Percentiles rank a stretch among this genome's conserved stretches.
Evolutionary conservation across 495 filamentous ascomycete species (phyloP).

Genomic region (Talaromyces stipitatus): DNA sequence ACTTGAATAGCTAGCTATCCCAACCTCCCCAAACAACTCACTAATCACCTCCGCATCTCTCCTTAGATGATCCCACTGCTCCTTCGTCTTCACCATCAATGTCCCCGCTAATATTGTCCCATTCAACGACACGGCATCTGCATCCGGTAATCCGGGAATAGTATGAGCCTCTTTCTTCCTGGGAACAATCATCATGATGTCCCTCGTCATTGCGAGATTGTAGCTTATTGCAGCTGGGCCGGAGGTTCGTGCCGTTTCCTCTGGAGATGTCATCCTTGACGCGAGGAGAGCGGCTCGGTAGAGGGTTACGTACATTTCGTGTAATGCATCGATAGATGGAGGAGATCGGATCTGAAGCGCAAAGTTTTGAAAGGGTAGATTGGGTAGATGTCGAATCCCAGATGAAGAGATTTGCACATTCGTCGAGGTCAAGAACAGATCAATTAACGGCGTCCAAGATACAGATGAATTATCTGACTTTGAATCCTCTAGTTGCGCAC

Average conservation of each 20-base stretch:
- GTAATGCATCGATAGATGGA: constrained; percentile 29
- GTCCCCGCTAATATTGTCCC: constrained; percentile 77
- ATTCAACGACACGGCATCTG: constrained; percentile 59
- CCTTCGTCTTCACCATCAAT: constrained; percentile 66
- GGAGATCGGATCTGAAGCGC: constrained; percentile 20
- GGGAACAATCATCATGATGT: constrained; percentile 62
- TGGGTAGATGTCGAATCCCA: constrained; percentile 15
- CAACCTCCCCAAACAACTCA: constrained; percentile 52
- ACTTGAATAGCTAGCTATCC: constrained; percentile 31
- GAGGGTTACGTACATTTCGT: constrained; percentile 41
- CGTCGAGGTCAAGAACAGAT: constrained; percentile 19
- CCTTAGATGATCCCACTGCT: constrained; percentile 60
- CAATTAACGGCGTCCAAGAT: constrained; percentile 50
- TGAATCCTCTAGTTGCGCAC: constrained; percentile 24
- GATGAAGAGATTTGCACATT: constrained; percentile 1
- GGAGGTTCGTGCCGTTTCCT: constrained; percentile 10
- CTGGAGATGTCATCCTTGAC: constrained; percentile 11
- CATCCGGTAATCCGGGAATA: constrained; percentile 14
- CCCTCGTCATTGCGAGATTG: constrained; percentile 68
- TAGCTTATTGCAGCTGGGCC: constrained; percentile 61
- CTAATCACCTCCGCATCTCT: constrained; percentile 41
- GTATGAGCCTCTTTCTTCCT: constrained; percentile 37
- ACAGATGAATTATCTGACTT: background rate
- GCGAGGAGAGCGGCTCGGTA: constrained; percentile 45
- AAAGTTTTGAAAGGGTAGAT: constrained; percentile 47